These are phyloP conservation scores for Plantago major DNA, from an alignment of 257 asterid species.

Conservation along the genomic window DNA sequence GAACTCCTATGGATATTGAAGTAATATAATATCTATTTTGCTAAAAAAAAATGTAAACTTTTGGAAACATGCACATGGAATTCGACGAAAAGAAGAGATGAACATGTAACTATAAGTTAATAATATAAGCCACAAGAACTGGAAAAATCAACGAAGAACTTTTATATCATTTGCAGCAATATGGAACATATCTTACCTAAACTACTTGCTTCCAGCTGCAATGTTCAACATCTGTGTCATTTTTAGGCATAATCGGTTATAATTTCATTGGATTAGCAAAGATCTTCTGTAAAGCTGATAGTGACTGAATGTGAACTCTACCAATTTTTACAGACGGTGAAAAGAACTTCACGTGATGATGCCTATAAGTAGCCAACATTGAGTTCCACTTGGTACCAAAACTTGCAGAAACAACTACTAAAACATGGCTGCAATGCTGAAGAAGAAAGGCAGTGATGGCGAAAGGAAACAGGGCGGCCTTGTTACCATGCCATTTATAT, in stretches of 20 bases:
- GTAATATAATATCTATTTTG: too few species aligned
- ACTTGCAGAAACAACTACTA: constrained; percentile 12
- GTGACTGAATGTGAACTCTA: neutral
- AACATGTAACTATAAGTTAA: too few species aligned
- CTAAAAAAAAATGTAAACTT: too few species aligned
- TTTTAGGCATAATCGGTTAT: neutral
- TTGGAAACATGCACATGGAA: too few species aligned
- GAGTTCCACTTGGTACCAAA: constrained; percentile 14
- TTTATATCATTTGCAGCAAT: constrained; percentile 6
- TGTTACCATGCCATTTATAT: constrained; percentile 88
- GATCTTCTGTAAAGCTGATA: constrained; percentile 4
- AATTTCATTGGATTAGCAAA: neutral
- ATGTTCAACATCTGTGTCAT: neutral
- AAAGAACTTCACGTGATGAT: constrained; percentile 3
- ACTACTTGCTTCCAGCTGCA: constrained; percentile 10
- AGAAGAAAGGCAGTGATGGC: constrained; percentile 21
- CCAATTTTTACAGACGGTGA: neutral
- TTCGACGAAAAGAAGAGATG: too few species aligned
- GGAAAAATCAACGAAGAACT: neutral
- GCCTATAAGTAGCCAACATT: constrained; percentile 43
- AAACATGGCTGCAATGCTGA: constrained; percentile 30
- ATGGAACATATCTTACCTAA: constrained; percentile 8
- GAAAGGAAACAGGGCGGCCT: constrained; percentile 61
- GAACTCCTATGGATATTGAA: too few species aligned
- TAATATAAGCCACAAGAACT: neutral